Conservation (phyloP, 2,329 filamentous ascomycete species). For the Penicillium hordei region DNA sequence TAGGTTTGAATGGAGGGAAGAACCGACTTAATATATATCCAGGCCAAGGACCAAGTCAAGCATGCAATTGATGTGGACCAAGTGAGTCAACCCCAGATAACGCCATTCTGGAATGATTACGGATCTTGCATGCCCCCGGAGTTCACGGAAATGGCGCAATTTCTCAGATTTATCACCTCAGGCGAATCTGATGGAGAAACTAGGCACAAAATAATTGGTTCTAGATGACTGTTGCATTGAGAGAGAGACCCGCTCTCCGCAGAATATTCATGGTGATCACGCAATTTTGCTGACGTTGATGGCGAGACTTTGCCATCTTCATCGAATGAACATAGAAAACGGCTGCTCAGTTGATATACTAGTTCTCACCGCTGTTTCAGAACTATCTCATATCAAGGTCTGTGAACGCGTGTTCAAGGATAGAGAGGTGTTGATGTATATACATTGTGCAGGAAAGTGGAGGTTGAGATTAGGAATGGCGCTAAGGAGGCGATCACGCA, state of each 20-base stretch:
- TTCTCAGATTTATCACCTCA: slow-evolving; percentile 27
- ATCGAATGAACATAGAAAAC: slow-evolving; percentile 6
- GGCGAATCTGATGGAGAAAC: neutral
- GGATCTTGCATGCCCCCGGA: slow-evolving; percentile 14
- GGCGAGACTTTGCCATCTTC: slow-evolving; percentile 22
- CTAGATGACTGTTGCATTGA: neutral
- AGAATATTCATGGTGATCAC: slow-evolving; percentile 22
- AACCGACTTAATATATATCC: slow-evolving; percentile 10
- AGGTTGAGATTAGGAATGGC: slow-evolving; percentile 21
- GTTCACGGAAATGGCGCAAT: slow-evolving; percentile 33
- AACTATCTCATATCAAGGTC: neutral
- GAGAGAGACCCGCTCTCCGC: slow-evolving; percentile 6
- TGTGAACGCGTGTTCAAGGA: neutral
- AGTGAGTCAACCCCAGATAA: slow-evolving; percentile 22
- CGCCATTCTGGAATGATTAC: slow-evolving; percentile 20
- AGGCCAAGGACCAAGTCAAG: neutral
- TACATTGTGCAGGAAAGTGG: slow-evolving; percentile 9
- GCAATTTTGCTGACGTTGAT: slow-evolving; percentile 27
- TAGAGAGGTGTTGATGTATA: neutral
- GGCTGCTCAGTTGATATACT: neutral
- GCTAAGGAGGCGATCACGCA: slow-evolving; percentile 32
- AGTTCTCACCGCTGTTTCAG: slow-evolving; percentile 18
- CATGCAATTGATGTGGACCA: neutral
- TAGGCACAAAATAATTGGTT: neutral
- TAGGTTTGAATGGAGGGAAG: slow-evolving; percentile 4